Percentiles rank a stretch among this genome's conserved stretches.
Evolutionary conservation across 371 early-diverging fungal species (phyloP).

Genomic region (Circinella umbellata): DNA sequence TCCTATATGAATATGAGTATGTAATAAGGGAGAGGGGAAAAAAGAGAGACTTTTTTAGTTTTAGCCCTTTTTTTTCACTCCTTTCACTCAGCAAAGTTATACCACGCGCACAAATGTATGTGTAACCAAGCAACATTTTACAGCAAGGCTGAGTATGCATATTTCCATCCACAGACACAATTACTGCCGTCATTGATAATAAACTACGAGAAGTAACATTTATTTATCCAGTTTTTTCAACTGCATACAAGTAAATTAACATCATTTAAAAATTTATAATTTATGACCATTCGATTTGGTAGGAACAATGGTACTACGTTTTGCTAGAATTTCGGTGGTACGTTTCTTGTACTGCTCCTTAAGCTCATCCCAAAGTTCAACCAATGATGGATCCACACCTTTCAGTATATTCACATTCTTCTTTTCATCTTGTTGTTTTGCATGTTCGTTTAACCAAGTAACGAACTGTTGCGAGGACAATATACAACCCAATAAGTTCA

Average conservation of each 20-base stretch:
- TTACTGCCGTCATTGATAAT: too few species aligned
- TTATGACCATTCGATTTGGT: too few species aligned
- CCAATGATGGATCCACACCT: not conserved
- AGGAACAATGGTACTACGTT: not conserved
- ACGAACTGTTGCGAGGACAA: slow-evolving; percentile 22
- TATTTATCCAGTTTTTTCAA: too few species aligned
- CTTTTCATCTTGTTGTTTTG: slow-evolving; percentile 1
- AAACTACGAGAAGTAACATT: too few species aligned
- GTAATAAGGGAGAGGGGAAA: not conserved
- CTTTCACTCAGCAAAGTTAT: not conserved
- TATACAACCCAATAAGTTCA: not conserved
- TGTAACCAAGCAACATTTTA: not conserved
- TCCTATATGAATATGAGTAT: not conserved
- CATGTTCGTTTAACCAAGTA: slow-evolving; percentile 44
- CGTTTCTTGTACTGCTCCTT: not conserved
- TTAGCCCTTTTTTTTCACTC: not conserved
- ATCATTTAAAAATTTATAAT: too few species aligned
- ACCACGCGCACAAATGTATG: not conserved
- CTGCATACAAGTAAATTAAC: too few species aligned
- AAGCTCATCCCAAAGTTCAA: not conserved
- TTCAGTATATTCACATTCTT: not conserved
- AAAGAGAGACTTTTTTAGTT: not conserved
- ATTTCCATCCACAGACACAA: too few species aligned
- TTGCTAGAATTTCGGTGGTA: slow-evolving; percentile 1
- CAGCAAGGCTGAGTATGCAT: too few species aligned